Base-by-base conservation (phyloP, 257 asterid genomes). In the Henckelia pumila region DNA sequence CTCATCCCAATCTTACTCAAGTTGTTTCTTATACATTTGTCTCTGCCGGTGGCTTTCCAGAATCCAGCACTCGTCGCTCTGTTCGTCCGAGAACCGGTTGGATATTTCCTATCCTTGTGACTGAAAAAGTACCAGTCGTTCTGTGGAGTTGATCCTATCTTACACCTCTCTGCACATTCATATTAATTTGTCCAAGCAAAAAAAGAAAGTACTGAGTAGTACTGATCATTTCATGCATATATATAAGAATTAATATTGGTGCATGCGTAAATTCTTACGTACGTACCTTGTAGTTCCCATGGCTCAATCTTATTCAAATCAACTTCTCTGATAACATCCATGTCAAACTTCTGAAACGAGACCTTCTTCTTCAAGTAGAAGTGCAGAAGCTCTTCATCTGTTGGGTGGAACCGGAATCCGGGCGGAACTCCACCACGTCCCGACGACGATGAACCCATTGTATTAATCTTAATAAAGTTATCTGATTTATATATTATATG, bases 251-350 rank as follows among this genome's bases (percentile, higher is more conserved):
- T 47, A 8, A 16, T 25, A 9, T 28, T 3, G 30, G 58, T 32
- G 17, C 0, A 37, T 32, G 17, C 0, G 9, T 14, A 35, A 32
- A 47, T 16, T 13, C 17, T n/a, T 40, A 29, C 26, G 10, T 80
- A 92, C 98, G 10, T 80, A 92, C 98, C 98, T 87, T 92, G 96
- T 47, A 92, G 82, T 7, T 89, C 96, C 98, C 98, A 92, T 1
- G 98, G 98, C 76, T 92, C 98, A 1, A 85, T 76, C 81, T 92
- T 92, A 67, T 92, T 92, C 70, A 92, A 79, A 80, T 92, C 98
- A 9, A 92, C 80, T 70, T 92, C 98, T 67, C 95, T 72, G 8
- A 92, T 85, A 24, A 92, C 98, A 52, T 92, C 98, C 98, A 92
- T 89, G 56, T 92, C 96, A 56, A 92, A 92, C 86, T 87, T 92